Base-by-base conservation (phyloP, 192 early-diverging fungal species). In the Chytriomyces sp. region DNA sequence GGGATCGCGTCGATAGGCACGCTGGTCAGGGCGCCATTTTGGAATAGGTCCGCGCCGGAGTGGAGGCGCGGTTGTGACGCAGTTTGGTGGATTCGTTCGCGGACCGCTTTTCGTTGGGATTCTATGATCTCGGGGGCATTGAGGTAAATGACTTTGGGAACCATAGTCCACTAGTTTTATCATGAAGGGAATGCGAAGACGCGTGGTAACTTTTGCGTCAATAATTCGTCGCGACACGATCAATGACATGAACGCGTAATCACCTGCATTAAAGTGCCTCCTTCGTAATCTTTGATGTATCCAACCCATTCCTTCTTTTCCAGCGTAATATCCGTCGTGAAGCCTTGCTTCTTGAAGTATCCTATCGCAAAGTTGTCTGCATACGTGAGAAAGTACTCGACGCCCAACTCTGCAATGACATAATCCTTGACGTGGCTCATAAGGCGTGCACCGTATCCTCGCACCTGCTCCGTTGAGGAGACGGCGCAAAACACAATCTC, bases 401-500 rank as follows among this genome's bases (percentile, higher is more conserved):
- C 88, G 53, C 87, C 83, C 28, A 91, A 89, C 52, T 86, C 82
- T 8, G 80, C 82, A 25, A 85, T 82, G 17, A 98, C 93, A 77
- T 97, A 91, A 70, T 98, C 96, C 76, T 99, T 99, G 59, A 97
- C 84, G 65, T 96, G 91, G 66, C 91, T 94, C 93, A 99, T 98
- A 61, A 99, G 69, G 66, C 90, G 89, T 7, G 93, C 91, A n/a
- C 98, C 98, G 77, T 98, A 98, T 60, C 98, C 98, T 77, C 93
- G 93, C 59, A 96, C 96, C 84, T 98, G 96, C 61, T 95, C 93
- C 10, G 90, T 86, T 0, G 92, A 90, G 4, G 90, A 82, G 30
- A 99, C 93, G 2, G 98, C 98, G 64, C 93, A 97, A 82, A 99
- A 99, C 12, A 98, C 98, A 83, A 99, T 99, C 74, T 99, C 98